phyloP scores from a whole-genome alignment of 179 eudicot genomes.

The Silene noctiflora region DNA sequence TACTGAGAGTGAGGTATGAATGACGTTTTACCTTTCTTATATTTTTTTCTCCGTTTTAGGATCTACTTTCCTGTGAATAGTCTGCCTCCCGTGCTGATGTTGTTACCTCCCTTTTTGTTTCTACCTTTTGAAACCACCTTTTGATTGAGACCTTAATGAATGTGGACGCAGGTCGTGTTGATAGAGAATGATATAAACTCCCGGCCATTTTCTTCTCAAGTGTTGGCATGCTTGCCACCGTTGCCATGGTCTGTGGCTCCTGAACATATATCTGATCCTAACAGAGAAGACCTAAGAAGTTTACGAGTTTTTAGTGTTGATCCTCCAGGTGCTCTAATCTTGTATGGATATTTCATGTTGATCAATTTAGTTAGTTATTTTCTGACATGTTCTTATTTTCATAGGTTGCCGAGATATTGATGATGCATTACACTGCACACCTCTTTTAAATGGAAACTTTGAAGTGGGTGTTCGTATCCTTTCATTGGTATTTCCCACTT shows the following conservation, averaged over 20 bases:
- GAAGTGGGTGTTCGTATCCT: slow-evolving; percentile 99
- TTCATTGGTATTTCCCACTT: slow-evolving; percentile 1
- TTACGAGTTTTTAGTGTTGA: slow-evolving; percentile 89
- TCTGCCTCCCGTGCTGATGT: slow-evolving; percentile 4
- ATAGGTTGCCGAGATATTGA: slow-evolving; percentile 98
- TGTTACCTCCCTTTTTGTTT: slow-evolving; percentile 10
- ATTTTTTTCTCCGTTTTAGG: neutral
- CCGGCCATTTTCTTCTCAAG: slow-evolving; percentile 89
- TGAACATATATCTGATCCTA: slow-evolving; percentile 72
- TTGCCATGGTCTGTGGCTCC: slow-evolving; percentile 92
- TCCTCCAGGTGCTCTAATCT: slow-evolving; percentile 69
- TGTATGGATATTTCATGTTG: slow-evolving; percentile 6
- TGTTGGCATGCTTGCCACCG: slow-evolving; percentile 92
- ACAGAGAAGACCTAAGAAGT: slow-evolving; percentile 88
- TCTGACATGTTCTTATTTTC: slow-evolving; percentile 23
- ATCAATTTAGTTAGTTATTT: slow-evolving; percentile 6
- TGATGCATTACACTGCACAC: slow-evolving; percentile 91
- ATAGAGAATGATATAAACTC: slow-evolving; percentile 94
- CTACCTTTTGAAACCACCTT: slow-evolving; percentile 1
- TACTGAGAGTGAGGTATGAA: slow-evolving; percentile 88
- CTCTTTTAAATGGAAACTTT: slow-evolving; percentile 84
- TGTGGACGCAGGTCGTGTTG: slow-evolving; percentile 69
- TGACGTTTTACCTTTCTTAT: neutral
- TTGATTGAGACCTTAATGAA: slow-evolving; percentile 10
- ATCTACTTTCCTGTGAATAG: slow-evolving; percentile 9